Conservation (phyloP, 2,329 filamentous ascomycete species). For the Aspergillus thermomutatus region DNA sequence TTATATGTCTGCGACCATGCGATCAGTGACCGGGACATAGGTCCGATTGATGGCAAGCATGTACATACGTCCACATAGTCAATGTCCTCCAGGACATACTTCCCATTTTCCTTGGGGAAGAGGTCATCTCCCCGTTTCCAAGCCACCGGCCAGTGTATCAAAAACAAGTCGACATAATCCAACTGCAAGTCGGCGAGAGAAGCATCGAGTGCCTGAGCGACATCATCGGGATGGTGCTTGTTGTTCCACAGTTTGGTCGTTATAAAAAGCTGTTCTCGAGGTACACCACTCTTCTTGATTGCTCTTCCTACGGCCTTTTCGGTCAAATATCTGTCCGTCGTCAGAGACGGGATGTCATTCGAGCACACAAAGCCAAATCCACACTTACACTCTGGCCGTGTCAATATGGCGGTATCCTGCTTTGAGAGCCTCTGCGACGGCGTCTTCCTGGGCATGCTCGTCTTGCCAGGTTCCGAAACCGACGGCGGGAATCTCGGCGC, state of each 20-base stretch:
- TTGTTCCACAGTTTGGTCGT: slow-evolving; percentile 68
- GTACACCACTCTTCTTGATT: slow-evolving; percentile 61
- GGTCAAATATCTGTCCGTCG: slow-evolving; percentile 53
- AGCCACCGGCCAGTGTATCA: slow-evolving; percentile 65
- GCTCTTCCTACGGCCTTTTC: slow-evolving; percentile 64
- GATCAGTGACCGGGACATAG: not conserved
- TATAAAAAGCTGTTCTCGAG: slow-evolving; percentile 63
- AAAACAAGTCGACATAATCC: slow-evolving; percentile 66
- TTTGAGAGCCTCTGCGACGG: slow-evolving; percentile 48
- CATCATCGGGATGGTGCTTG: slow-evolving; percentile 59
- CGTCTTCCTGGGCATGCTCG: slow-evolving; percentile 47
- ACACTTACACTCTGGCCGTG: slow-evolving; percentile 43
- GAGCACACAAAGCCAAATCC: not conserved
- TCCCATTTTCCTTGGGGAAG: slow-evolving; percentile 47
- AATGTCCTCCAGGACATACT: slow-evolving; percentile 40
- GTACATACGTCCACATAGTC: slow-evolving; percentile 48
- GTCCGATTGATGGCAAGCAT: not conserved
- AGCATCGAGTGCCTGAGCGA: slow-evolving; percentile 57
- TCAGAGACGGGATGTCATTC: slow-evolving; percentile 2
- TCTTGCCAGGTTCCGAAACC: slow-evolving; percentile 57
- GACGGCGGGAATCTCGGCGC: slow-evolving; percentile 45
- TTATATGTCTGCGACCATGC: slow-evolving; percentile 43
- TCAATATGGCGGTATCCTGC: slow-evolving; percentile 57
- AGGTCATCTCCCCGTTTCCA: slow-evolving; percentile 49
- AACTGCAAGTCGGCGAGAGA: slow-evolving; percentile 61